phyloP scores from a whole-genome alignment of 1,284 basidiomycete genomes.

The Trichosporon inkin region DNA sequence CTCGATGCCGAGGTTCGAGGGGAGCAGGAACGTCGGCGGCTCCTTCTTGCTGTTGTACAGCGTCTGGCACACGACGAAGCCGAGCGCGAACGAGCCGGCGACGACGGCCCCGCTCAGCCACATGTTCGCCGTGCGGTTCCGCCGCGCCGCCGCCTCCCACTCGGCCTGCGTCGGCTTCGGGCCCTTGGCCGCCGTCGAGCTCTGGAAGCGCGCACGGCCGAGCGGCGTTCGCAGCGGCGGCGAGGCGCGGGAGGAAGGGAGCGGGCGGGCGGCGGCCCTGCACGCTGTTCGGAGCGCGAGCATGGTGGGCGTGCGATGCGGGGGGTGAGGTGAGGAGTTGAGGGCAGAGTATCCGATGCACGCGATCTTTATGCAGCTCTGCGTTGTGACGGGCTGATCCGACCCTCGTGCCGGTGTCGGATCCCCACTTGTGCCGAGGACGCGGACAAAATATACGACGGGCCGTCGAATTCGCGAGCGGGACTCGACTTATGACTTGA shows the following conservation, averaged over 20 bases:
- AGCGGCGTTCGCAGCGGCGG: background rate
- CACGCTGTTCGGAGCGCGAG: conserved; percentile 5
- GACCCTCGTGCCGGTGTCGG: background rate
- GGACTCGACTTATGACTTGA: too few relatives aligned
- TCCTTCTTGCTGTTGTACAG: conserved; percentile 9
- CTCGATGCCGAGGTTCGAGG: conserved; percentile 27
- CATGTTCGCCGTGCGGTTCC: background rate
- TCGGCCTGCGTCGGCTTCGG: conserved; percentile 1
- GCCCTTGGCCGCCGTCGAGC: background rate
- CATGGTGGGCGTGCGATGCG: background rate
- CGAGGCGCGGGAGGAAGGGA: background rate
- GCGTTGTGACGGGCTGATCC: background rate
- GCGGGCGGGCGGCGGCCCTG: background rate
- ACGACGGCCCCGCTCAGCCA: conserved; percentile 7
- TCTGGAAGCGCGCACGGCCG: conserved; percentile 2
- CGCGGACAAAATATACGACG: too few relatives aligned
- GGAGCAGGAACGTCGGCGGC: conserved; percentile 23
- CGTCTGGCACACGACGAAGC: conserved; percentile 9
- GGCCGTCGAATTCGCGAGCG: too few relatives aligned
- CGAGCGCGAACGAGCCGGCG: conserved; percentile 3
- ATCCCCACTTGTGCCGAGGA: too few relatives aligned
- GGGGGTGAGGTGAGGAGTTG: background rate
- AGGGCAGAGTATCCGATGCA: background rate
- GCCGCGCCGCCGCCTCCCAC: background rate
- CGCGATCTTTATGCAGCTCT: conserved; percentile 1